Conservation (phyloP, 208 protist species). For the Wallacemonas sp. region DNA sequence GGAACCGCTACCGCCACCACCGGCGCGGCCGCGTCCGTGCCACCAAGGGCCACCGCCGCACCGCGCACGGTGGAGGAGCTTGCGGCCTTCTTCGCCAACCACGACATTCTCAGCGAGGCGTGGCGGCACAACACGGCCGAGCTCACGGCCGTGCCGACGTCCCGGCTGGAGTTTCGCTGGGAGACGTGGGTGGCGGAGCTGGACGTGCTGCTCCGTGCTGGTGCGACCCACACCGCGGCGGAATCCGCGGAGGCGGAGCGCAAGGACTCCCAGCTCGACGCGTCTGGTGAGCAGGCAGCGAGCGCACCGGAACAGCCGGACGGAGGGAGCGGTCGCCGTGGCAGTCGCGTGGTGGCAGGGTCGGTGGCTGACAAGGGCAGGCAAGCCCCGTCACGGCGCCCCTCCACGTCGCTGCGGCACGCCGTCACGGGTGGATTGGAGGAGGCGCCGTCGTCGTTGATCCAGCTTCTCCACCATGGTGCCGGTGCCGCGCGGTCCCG, state of each 20-base stretch:
- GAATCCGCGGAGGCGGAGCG: neutral
- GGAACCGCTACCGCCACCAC: neutral
- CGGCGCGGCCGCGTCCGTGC: neutral
- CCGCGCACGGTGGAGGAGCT: neutral
- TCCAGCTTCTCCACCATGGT: neutral
- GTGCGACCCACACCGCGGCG: neutral
- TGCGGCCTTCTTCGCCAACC: neutral
- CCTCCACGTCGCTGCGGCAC: neutral
- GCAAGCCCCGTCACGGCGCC: neutral
- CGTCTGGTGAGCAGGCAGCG: neutral
- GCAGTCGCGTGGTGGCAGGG: too few species aligned
- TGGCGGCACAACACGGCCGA: slow-evolving; percentile 58
- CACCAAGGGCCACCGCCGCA: neutral
- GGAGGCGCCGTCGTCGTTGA: neutral
- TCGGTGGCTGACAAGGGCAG: neutral
- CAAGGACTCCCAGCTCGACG: neutral
- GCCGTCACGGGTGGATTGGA: neutral
- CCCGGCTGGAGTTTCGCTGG: slow-evolving; percentile 66
- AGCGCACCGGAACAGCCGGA: neutral
- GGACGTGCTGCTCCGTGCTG: slow-evolving; percentile 18
- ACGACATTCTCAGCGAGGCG: slow-evolving; percentile 27
- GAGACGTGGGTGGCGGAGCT: slow-evolving; percentile 71
- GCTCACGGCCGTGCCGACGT: slow-evolving; percentile 64
- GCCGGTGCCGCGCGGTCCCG: neutral
- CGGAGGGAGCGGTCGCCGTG: too few species aligned